Evolutionary conservation across 306 rosid genomes (phyloP), one percentile per base, ranked within the genome.

Genomic region (Fragaria ananassa): DNA sequence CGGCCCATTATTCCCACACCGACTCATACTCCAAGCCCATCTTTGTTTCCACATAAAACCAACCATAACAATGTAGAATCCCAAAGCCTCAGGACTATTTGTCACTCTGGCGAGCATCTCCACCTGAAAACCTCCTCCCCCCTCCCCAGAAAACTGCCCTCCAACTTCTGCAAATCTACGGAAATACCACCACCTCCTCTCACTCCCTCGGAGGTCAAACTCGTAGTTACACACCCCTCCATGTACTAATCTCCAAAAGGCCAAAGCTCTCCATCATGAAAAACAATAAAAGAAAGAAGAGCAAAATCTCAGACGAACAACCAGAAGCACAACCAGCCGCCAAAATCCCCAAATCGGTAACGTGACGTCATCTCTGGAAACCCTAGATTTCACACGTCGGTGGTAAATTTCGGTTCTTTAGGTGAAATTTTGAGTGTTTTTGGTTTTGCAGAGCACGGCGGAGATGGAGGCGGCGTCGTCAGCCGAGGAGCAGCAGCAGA

Each of bases 401-500:
- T 17, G 57, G 6, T 47, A 15, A 74, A 60, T 44, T 61, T 9
- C 21, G 35, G n/a, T 74, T 14, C 4, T 44, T 6, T 60, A 17
- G 29, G 8, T 10, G 23, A 25, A 60, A 25, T 17, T 17, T 45
- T 60, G 58, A 44, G 7, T 14, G 0, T 6, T 35, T 19, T 27
- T 3, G 7, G 5, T 60, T 23, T 15, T 54, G 34, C 29, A 60
- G 70, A 73, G 44, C 69, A 53, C 53, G 78, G 50, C 25, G 31
- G 50, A 47, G 23, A 85, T 85, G 91, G 84, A 71, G 34, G 79
- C 73, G 53, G 45, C 8, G 42, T 6, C 70, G 35, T 85, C 88
- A 44, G 58, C 85, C 21, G 73, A 71, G 41, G 72, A 71, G 39
- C 87, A 87, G n/a, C 74, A 85, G 81, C 88, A 82, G 82, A 79